phyloP scores from a whole-genome alignment of 768 basidiomycete genomes.

The Mycena amicta region DNA sequence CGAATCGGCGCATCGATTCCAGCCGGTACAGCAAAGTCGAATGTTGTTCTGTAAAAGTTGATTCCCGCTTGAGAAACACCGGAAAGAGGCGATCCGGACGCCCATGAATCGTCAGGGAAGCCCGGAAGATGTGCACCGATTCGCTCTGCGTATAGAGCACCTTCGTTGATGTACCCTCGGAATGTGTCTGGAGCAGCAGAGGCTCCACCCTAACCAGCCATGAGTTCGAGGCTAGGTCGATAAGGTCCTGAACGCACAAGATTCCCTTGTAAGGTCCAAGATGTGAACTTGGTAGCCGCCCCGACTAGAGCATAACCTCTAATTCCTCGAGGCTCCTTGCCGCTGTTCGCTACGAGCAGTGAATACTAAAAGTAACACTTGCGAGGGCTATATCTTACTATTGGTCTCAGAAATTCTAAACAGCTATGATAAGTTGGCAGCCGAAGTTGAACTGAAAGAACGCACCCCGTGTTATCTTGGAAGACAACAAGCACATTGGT shows the following conservation, averaged over 20 bases:
- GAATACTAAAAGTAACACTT: neutral
- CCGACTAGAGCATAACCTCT: slow-evolving; percentile 48
- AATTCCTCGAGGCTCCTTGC: slow-evolving; percentile 53
- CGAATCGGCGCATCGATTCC: slow-evolving; percentile 49
- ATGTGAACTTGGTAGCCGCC: slow-evolving; percentile 38
- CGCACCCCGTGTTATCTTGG: slow-evolving; percentile 54
- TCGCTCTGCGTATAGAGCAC: slow-evolving; percentile 51
- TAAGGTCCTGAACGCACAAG: slow-evolving; percentile 26
- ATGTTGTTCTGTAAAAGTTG: slow-evolving; percentile 48
- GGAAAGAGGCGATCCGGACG: slow-evolving; percentile 33
- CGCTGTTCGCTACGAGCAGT: slow-evolving; percentile 41
- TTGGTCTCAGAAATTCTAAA: slow-evolving; percentile 49
- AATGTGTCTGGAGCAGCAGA: slow-evolving; percentile 44
- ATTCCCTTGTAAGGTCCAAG: slow-evolving; percentile 49
- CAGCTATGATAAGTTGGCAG: neutral
- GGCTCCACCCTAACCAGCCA: slow-evolving; percentile 37
- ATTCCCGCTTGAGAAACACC: slow-evolving; percentile 41
- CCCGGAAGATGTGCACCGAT: slow-evolving; percentile 54
- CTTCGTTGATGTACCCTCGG: slow-evolving; percentile 55
- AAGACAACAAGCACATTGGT: slow-evolving; percentile 47
- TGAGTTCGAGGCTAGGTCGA: neutral
- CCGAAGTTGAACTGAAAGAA: neutral
- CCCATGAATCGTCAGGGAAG: slow-evolving; percentile 45
- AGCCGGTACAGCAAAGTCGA: slow-evolving; percentile 42
- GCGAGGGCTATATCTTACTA: slow-evolving; percentile 34